Conservation (phyloP, 2,329 filamentous ascomycete genomes). For the Byssochlamys sp. region DNA sequence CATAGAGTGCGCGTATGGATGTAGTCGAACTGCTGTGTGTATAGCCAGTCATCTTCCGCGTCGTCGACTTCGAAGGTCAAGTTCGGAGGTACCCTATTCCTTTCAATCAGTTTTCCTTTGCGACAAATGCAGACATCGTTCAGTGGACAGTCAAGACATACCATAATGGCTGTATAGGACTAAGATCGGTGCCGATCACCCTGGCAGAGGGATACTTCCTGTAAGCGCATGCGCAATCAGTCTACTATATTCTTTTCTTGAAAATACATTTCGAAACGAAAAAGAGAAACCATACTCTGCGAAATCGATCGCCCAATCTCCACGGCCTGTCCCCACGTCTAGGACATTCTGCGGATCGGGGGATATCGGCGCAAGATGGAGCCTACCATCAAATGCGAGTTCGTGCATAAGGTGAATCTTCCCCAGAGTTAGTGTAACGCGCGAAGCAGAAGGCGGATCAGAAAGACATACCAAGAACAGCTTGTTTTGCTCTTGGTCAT, state of each 20-base stretch:
- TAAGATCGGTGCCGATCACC: slow-evolving; percentile 10
- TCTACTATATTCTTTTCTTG: too few species aligned
- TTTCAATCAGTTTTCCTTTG: not conserved
- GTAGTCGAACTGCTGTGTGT: slow-evolving; percentile 13
- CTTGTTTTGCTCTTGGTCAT: slow-evolving; percentile 10
- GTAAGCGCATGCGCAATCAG: not conserved
- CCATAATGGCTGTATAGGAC: slow-evolving; percentile 10
- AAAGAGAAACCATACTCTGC: not conserved
- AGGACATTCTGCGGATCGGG: slow-evolving; percentile 4
- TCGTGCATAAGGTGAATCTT: slow-evolving; percentile 7
- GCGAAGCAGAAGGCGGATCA: not conserved
- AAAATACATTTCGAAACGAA: not conserved
- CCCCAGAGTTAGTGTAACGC: not conserved
- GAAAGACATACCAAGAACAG: slow-evolving; percentile 5
- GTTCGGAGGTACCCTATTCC: slow-evolving; percentile 15
- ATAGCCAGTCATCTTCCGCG: slow-evolving; percentile 15
- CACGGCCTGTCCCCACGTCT: slow-evolving; percentile 9
- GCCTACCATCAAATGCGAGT: slow-evolving; percentile 7
- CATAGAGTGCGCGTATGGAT: slow-evolving; percentile 13
- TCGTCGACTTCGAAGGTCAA: slow-evolving; percentile 16
- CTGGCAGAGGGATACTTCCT: slow-evolving; percentile 1
- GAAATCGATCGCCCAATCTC: slow-evolving; percentile 8
- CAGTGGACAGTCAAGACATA: not conserved
- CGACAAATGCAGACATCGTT: not conserved
- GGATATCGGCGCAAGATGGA: slow-evolving; percentile 8